Percentiles rank a stretch among this genome's conserved stretches.
phyloP scores from a whole-genome alignment of 805 yeast species.

The Saturnispora quitensis region DNA sequence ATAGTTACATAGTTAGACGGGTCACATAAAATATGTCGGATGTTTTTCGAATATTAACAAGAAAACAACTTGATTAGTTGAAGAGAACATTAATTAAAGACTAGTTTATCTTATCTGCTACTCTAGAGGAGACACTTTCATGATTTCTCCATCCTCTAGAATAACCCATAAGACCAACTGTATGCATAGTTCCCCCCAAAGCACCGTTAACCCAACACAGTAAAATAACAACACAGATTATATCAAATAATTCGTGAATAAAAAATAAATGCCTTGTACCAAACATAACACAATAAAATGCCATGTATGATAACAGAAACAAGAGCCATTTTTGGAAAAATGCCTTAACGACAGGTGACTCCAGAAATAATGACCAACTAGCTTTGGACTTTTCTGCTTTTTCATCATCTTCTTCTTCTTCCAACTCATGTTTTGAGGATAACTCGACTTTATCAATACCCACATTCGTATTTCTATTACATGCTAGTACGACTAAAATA shows the following conservation, averaged over 20 bases:
- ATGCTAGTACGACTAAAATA: constrained; percentile 43
- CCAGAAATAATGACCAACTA: constrained; percentile 37
- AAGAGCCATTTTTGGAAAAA: constrained; percentile 52
- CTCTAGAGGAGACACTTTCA: background rate
- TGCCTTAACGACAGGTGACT: constrained; percentile 69
- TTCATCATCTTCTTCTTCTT: constrained; percentile 18
- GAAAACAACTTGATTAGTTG: background rate
- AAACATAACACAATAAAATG: constrained; percentile 54
- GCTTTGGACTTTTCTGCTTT: constrained; percentile 62
- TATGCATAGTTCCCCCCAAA: constrained; percentile 7
- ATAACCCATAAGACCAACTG: constrained; percentile 9
- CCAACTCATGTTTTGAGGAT: background rate
- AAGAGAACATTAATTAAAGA: background rate
- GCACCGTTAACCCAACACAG: constrained; percentile 21
- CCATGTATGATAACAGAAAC: constrained; percentile 39
- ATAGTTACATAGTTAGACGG: constrained; percentile 7
- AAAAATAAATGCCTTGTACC: constrained; percentile 81
- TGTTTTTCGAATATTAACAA: background rate
- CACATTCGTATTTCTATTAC: constrained; percentile 30
- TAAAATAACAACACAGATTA: constrained; percentile 47
- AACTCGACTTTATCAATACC: background rate
- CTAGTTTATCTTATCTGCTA: background rate
- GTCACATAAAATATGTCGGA: background rate
- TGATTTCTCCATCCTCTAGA: constrained; percentile 6
- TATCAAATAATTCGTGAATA: constrained; percentile 69